Evolutionary conservation across 1,284 basidiomycete species (phyloP).

Genomic region (Ustilago xerochloae): DNA sequence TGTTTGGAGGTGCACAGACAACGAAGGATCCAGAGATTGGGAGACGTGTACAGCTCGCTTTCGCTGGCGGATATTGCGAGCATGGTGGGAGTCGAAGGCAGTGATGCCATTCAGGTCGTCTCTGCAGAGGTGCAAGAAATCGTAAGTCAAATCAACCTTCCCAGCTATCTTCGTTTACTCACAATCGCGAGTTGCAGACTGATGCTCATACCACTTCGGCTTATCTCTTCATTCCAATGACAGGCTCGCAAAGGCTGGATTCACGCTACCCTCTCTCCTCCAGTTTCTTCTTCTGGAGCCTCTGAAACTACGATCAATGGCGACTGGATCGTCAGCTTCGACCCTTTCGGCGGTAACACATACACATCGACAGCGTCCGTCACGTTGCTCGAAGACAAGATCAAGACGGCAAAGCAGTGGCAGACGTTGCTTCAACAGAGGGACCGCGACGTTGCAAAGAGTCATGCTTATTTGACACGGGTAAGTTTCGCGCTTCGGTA

Average conservation of each 20-base stretch:
- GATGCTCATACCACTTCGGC: background rate
- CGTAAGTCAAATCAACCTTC: slow-evolving; percentile 75
- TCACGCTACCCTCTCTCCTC: slow-evolving; percentile 19
- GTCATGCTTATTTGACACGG: slow-evolving; percentile 28
- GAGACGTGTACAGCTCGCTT: slow-evolving; percentile 80
- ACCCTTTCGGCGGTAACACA: slow-evolving; percentile 23
- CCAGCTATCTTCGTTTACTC: too few relatives aligned
- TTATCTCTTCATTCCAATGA: background rate
- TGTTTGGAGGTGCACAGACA: slow-evolving; percentile 77
- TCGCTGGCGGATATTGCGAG: slow-evolving; percentile 77
- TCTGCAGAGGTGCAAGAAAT: slow-evolving; percentile 76
- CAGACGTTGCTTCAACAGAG: slow-evolving; percentile 34
- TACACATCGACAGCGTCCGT: slow-evolving; percentile 29
- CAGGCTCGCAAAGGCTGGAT: slow-evolving; percentile 41
- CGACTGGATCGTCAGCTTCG: slow-evolving; percentile 35
- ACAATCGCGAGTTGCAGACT: background rate
- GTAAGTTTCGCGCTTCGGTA: slow-evolving; percentile 17
- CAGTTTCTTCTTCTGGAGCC: background rate
- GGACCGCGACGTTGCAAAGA: slow-evolving; percentile 39
- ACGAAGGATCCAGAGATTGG: slow-evolving; percentile 80
- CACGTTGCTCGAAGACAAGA: slow-evolving; percentile 30
- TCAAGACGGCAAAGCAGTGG: slow-evolving; percentile 44
- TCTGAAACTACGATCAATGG: slow-evolving; percentile 1
- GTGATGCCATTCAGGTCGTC: slow-evolving; percentile 72
- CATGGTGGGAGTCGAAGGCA: slow-evolving; percentile 72